Evolutionary conservation across 345 rosid genomes (phyloP).

Genomic region (Cardiospermum halicacabum): DNA sequence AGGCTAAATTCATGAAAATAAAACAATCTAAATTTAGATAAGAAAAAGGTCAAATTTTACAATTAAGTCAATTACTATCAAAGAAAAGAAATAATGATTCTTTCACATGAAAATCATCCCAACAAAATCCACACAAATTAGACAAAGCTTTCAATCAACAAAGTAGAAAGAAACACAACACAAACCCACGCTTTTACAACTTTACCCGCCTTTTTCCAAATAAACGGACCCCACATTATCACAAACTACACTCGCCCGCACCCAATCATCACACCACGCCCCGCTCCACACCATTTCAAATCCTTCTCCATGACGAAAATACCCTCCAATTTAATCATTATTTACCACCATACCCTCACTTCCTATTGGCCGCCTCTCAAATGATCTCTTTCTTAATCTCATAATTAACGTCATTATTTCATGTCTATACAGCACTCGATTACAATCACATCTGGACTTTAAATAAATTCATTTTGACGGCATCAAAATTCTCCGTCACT

Average conservation of each 20-base stretch:
- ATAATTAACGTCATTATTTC: constrained; percentile 5
- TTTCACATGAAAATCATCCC: not conserved
- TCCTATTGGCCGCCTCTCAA: not conserved
- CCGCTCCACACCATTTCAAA: constrained; percentile 14
- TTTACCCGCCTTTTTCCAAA: not conserved
- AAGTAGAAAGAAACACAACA: not conserved
- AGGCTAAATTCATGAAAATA: too few relatives aligned
- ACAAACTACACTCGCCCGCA: not conserved
- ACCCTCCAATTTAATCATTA: constrained; percentile 23
- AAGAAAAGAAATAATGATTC: not conserved
- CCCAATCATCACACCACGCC: not conserved
- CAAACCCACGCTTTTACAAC: not conserved
- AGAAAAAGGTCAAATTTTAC: too few relatives aligned
- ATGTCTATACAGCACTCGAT: not conserved
- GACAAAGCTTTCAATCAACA: not conserved
- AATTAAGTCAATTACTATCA: not conserved
- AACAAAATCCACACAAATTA: not conserved
- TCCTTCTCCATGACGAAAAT: constrained; percentile 9
- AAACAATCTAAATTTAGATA: too few relatives aligned
- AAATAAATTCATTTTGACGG: constrained; percentile 3
- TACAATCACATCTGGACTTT: not conserved
- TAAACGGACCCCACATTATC: not conserved
- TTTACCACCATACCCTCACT: constrained; percentile 10
- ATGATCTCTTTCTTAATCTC: constrained; percentile 10
- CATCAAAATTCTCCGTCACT: constrained; percentile 13